phyloP scores from a whole-genome alignment of 192 early-diverging fungal species.

The Backusella tarrabulga region DNA sequence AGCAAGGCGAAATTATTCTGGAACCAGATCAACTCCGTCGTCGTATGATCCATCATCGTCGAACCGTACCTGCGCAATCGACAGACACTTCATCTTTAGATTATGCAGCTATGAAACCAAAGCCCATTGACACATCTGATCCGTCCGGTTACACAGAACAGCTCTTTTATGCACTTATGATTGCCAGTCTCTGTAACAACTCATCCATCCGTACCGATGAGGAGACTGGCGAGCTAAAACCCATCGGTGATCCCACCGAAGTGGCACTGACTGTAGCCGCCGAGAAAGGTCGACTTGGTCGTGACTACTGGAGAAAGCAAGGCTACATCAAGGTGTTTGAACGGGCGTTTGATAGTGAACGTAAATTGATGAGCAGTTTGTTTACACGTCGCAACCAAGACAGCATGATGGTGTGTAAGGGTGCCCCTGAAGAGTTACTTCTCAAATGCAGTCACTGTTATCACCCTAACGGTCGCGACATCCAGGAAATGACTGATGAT shows the following conservation, averaged over 20 bases:
- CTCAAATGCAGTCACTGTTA: constrained; percentile 47
- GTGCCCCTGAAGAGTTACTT: constrained; percentile 90
- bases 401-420: constrained; percentile 58
- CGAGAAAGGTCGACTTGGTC: constrained; percentile 76
- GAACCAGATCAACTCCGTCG: constrained; percentile 21
- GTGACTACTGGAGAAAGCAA: constrained; percentile 57
- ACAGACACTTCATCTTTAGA: not conserved
- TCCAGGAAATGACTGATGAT: constrained; percentile 48
- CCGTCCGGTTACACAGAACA: not conserved
- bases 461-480: not conserved
- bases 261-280: constrained; percentile 87
- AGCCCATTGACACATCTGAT: constrained; percentile 10
- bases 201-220: constrained; percentile 54
- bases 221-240: constrained; percentile 53
- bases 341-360: constrained; percentile 91
- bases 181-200: constrained; percentile 86
- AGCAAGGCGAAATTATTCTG: constrained; percentile 31
- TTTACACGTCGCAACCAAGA: constrained; percentile 42
- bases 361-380: constrained; percentile 93
- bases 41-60: constrained; percentile 33
- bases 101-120: constrained; percentile 22
- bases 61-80: constrained; percentile 20
- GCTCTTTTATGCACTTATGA: constrained; percentile 57
- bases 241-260: constrained; percentile 94
- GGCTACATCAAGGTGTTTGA: constrained; percentile 59